These are phyloP conservation scores for Rhodotorula sp. DNA, from an alignment of 1,284 basidiomycete species.

Conservation along the genomic window DNA sequence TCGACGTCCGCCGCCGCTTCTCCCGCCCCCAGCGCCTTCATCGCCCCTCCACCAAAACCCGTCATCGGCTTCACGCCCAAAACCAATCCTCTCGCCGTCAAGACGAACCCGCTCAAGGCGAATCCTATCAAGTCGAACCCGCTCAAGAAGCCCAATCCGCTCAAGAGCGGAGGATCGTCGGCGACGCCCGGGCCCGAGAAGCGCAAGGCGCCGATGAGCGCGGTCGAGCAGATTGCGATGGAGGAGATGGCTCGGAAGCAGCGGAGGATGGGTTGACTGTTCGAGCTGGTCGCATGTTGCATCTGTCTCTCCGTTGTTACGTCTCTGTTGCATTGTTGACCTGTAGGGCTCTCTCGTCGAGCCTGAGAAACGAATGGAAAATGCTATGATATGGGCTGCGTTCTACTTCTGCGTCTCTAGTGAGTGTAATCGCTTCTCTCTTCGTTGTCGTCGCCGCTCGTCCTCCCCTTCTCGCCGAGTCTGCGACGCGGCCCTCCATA, in stretches of 20 bases:
- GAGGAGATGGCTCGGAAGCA: conserved; percentile 81
- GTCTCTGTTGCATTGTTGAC: neutral
- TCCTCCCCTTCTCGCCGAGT: conserved; percentile 2
- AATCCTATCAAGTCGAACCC: conserved; percentile 59
- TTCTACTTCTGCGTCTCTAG: neutral
- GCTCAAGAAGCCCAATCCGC: conserved; percentile 54
- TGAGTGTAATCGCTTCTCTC: neutral
- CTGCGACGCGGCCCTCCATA: conserved; percentile 17
- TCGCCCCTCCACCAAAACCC: conserved; percentile 58
- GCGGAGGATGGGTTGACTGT: conserved; percentile 18
- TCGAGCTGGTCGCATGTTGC: neutral
- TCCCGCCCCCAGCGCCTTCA: conserved; percentile 42
- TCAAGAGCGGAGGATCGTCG: conserved; percentile 47
- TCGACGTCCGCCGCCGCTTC: conserved; percentile 34
- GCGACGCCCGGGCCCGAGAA: conserved; percentile 53
- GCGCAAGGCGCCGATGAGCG: conserved; percentile 61
- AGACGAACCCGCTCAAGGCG: conserved; percentile 37
- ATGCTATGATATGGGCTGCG: neutral
- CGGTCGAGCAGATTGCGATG: conserved; percentile 76
- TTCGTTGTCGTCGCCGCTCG: neutral
- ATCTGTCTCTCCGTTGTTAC: neutral
- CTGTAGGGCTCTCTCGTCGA: too few species aligned
- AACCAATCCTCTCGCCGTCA: conserved; percentile 55
- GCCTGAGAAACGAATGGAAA: too few species aligned
- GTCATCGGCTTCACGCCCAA: conserved; percentile 64